Conservation (phyloP, 139 green algal genomes). For the Monoraphidium neglectum region DNA sequence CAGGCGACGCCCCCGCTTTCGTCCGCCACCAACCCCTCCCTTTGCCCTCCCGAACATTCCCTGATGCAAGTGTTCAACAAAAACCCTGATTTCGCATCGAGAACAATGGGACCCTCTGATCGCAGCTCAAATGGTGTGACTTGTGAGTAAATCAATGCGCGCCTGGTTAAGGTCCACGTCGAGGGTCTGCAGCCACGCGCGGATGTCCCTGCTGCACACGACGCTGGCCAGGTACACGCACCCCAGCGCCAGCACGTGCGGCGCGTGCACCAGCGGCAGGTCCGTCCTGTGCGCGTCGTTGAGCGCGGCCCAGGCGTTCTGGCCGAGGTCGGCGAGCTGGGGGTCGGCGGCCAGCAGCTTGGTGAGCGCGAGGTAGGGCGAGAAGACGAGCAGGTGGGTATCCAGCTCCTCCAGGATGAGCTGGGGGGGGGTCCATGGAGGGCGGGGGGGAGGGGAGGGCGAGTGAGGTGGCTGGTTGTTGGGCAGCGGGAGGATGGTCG, state of each 20-base stretch:
- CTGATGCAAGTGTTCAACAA: background rate
- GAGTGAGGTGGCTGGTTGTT: background rate
- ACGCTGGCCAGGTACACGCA: constrained; percentile 57
- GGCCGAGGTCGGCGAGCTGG: constrained; percentile 33
- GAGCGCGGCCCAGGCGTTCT: constrained; percentile 57
- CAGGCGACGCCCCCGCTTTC: too few relatives aligned
- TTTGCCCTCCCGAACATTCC: background rate
- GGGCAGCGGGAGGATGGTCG: background rate
- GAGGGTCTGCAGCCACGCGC: constrained; percentile 41
- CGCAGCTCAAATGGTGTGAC: background rate
- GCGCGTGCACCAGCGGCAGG: constrained; percentile 60
- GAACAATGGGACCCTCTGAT: background rate
- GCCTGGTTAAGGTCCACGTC: constrained; percentile 38
- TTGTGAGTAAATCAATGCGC: background rate
- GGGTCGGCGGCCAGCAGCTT: constrained; percentile 25
- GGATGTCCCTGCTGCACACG: constrained; percentile 36
- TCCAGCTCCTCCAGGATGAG: constrained; percentile 71
- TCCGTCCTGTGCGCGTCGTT: constrained; percentile 69
- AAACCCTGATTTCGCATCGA: too few relatives aligned
- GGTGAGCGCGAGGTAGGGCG: constrained; percentile 61
- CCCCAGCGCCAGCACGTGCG: constrained; percentile 68
- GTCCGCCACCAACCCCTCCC: background rate
- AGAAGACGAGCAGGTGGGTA: constrained; percentile 71
- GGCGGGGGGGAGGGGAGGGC: background rate
- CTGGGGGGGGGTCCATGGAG: constrained; percentile 28